These are phyloP conservation scores for Murraya koenigii DNA, from an alignment of 345 rosid species.

Conservation along the genomic window DNA sequence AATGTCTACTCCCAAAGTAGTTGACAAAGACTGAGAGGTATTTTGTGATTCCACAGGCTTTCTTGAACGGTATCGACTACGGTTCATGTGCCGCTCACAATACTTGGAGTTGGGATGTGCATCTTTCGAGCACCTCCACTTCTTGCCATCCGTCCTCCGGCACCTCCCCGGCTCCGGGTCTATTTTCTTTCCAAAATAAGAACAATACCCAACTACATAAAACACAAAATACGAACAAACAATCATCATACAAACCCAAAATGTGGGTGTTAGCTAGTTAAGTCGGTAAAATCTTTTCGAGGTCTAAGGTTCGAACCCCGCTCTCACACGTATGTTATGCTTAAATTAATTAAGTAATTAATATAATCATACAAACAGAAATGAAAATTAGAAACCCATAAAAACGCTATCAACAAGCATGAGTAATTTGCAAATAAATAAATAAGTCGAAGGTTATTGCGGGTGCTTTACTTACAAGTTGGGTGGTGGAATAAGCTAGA, in stretches of 20 bases:
- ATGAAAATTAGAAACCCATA: too few species aligned
- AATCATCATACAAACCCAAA: too few species aligned
- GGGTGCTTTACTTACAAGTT: slow-evolving; percentile 31
- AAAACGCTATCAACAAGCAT: too few species aligned
- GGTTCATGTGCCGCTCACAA: slow-evolving; percentile 57
- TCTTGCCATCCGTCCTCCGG: slow-evolving; percentile 84
- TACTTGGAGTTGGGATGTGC: slow-evolving; percentile 67
- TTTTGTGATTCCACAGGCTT: slow-evolving; percentile 60
- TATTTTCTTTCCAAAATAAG: slow-evolving; percentile 56
- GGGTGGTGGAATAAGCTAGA: slow-evolving; percentile 37
- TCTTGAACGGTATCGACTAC: slow-evolving; percentile 60
- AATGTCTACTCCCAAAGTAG: neutral
- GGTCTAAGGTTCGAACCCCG: too few species aligned
- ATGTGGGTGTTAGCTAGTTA: too few species aligned
- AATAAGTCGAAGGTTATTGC: slow-evolving; percentile 4
- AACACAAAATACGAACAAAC: neutral
- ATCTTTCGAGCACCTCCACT: slow-evolving; percentile 93
- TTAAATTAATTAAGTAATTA: too few species aligned
- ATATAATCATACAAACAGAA: too few species aligned
- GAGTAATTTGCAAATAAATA: too few species aligned
- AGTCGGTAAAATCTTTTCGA: too few species aligned
- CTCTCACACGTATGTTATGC: too few species aligned
- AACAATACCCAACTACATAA: slow-evolving; percentile 35
- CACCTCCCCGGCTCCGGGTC: slow-evolving; percentile 91
- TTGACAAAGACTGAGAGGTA: slow-evolving; percentile 32